Evolutionary conservation across 768 basidiomycete species (phyloP).

Genomic region (Auriculariales sp.): DNA sequence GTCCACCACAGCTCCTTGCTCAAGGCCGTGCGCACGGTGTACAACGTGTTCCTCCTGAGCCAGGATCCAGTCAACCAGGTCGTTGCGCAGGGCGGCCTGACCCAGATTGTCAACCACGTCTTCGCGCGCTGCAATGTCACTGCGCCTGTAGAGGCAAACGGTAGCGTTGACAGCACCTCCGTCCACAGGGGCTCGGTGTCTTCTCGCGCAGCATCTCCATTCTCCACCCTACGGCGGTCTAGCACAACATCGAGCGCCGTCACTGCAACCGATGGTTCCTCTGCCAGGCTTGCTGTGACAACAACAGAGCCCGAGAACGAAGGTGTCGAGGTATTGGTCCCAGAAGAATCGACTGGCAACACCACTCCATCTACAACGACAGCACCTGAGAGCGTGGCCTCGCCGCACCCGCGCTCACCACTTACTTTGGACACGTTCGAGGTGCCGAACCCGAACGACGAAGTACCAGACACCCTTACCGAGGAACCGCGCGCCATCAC

Average conservation of each 20-base stretch:
- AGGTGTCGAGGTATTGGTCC: no score
- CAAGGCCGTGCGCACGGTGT: conserved; percentile 93
- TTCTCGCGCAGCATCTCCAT: not conserved
- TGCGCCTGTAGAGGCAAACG: conserved; percentile 4
- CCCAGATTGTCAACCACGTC: conserved; percentile 96
- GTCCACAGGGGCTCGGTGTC: not conserved
- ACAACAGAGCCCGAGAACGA: no score
- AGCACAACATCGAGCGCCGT: not conserved
- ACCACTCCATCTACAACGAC: no score
- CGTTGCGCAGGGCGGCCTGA: conserved; percentile 94
- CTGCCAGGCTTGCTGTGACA: no score
- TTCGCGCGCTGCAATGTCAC: conserved; percentile 61
- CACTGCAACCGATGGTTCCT: not conserved
- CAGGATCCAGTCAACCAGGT: conserved; percentile 87
- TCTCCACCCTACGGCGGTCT: not conserved
- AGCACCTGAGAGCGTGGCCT: not conserved
- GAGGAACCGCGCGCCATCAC: conserved; percentile 33
- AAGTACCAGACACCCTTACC: conserved; percentile 15
- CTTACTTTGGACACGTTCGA: conserved; percentile 21
- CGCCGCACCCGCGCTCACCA: not conserved
- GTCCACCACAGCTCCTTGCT: conserved; percentile 94
- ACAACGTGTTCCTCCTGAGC: conserved; percentile 92
- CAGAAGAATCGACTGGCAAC: no score
- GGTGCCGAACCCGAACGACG: conserved; percentile 18
- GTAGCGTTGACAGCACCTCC: not conserved